phyloP scores from a whole-genome alignment of 768 basidiomycete species.

The Russula vinacea region DNA sequence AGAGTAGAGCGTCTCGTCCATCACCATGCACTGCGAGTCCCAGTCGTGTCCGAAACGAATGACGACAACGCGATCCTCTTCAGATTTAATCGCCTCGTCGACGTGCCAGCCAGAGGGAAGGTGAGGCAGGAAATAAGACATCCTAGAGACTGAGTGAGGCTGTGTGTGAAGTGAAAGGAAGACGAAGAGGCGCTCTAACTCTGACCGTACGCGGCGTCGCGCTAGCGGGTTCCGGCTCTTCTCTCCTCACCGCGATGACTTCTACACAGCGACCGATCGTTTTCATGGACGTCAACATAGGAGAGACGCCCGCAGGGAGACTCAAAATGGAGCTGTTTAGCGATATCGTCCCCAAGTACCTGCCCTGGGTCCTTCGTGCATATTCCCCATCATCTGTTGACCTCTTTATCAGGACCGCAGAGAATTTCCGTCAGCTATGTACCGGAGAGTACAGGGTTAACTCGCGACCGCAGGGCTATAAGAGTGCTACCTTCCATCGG shows the following conservation, averaged over 20 bases:
- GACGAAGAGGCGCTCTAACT: background rate
- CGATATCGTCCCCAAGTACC: conserved; percentile 92
- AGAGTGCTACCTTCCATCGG: conserved; percentile 90
- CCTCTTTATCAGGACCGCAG: conserved; percentile 72
- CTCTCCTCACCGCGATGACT: conserved; percentile 27
- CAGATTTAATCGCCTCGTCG: conserved; percentile 97
- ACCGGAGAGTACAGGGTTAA: conserved; percentile 94
- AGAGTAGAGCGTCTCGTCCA: conserved; percentile 94
- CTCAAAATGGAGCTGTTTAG: conserved; percentile 98
- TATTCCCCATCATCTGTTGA: conserved; percentile 8
- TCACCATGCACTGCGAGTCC: conserved; percentile 95
- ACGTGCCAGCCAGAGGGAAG: conserved; percentile 96
- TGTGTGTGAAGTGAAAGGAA: background rate
- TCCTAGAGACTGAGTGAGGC: conserved; percentile 33
- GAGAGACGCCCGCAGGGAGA: conserved; percentile 91
- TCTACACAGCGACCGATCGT: conserved; percentile 72
- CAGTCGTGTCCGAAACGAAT: conserved; percentile 94
- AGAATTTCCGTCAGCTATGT: conserved; percentile 96
- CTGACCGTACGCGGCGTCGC: background rate
- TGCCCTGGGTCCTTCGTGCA: conserved; percentile 4
- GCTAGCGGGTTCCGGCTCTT: background rate
- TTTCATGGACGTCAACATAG: conserved; percentile 96
- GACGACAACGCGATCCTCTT: conserved; percentile 93
- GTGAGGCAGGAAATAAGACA: conserved; percentile 90
- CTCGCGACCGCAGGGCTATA: conserved; percentile 86